Evolutionary conservation across 345 rosid genomes (phyloP), one percentile per base, ranked within the genome.

Genomic region (Arabidopsis arenosa): DNA sequence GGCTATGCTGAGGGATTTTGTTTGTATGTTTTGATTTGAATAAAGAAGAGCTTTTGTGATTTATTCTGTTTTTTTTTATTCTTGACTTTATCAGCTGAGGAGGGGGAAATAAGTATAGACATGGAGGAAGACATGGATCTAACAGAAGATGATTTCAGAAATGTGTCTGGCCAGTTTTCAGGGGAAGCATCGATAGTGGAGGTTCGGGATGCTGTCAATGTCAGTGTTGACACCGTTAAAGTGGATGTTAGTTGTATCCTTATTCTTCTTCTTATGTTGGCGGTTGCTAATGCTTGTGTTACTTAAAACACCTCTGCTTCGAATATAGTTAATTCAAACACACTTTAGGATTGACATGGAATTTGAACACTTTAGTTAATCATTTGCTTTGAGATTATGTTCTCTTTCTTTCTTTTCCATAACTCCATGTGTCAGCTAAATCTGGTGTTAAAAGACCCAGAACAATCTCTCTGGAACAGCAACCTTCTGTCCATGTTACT

Each of bases 371-470:
- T 5, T 4, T 64, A 23, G 26, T 23, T 23, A 23, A 32, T 72
- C 53, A 48, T 47, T 60, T 8, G 30, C 51, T 17, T 4, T 49
- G 43, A 70, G 18, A 39, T 47, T 57, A 55, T 76, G 74, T n/a
- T 47, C 63, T 52, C 56, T 26, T 59, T 66, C 54, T 44, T 69
- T 33, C 37, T 68, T 78, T 87, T 86, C 92, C 92, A 49, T 92
- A 83, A 88, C 79, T 83, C 77, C 57, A 70, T 35, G 30, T 81
- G 61, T 77, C 75, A 94, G 95, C 87, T 80, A 63, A 74, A 59
- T 77, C 89, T 32, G 89, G 92, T 82, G 87, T 80, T 72, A 93
- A 90, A 89, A 85, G 97, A 83, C 71, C 84, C 64, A 83, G 95
- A 72, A 77, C 81, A 75, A 78, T 78, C 66, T 64, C 64, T 61